Percentiles rank a stretch among this genome's conserved stretches.
These are phyloP conservation scores for Suillus tomentosus DNA, from an alignment of 768 basidiomycete species.

Conservation along the genomic window DNA sequence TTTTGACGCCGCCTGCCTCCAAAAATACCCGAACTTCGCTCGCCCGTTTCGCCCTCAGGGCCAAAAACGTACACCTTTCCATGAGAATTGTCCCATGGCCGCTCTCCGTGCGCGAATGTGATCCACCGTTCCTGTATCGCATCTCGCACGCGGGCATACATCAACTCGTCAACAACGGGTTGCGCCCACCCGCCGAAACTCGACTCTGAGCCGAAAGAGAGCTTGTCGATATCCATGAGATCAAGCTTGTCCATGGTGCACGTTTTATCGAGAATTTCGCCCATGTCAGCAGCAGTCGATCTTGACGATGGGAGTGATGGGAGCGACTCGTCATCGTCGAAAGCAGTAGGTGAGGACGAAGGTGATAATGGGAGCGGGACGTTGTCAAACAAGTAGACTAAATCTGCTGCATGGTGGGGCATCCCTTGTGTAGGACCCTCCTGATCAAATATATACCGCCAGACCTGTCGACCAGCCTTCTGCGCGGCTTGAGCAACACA, in stretches of 20 bases:
- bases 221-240: conserved; percentile 26
- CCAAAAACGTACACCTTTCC: conserved; percentile 79
- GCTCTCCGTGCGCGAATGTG: conserved; percentile 71
- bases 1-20: conserved; percentile 60
- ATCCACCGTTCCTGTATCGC: conserved; percentile 77
- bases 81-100: conserved; percentile 59
- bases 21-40: conserved; percentile 65
- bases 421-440: conserved; percentile 65
- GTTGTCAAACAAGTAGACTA: conserved; percentile 81
- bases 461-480: conserved; percentile 60
- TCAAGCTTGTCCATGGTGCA: conserved; percentile 30
- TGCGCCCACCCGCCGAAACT: conserved; percentile 51
- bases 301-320: conserved; percentile 31
- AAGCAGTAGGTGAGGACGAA: conserved; percentile 33
- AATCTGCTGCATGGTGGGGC: conserved; percentile 71
- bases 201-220: conserved; percentile 17
- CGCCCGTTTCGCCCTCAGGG: conserved; percentile 80
- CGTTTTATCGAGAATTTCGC: conserved; percentile 19
- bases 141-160: conserved; percentile 67
- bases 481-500: conserved; percentile 55
- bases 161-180: conserved; percentile 64
- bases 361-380: conserved; percentile 54
- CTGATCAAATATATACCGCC: conserved; percentile 84
- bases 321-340: conserved; percentile 34
- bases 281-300: conserved; percentile 27